These are phyloP conservation scores for Trypanosoma vivax DNA, from an alignment of 208 protist genomes.

Conservation along the genomic window DNA sequence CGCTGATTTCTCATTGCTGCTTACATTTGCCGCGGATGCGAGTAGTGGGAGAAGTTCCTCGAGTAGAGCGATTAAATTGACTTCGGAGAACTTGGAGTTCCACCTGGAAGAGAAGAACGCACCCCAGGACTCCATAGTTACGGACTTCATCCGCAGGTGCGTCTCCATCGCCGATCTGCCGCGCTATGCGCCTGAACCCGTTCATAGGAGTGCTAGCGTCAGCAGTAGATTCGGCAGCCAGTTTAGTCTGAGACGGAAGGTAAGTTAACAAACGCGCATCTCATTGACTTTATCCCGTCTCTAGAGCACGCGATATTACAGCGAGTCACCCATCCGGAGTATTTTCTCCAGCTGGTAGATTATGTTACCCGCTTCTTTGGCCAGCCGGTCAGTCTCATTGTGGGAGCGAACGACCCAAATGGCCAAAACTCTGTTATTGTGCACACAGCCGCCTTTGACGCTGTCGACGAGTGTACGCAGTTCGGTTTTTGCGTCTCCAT, in stretches of 20 bases:
- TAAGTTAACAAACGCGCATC: conserved; percentile 8
- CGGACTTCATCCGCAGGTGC: too few species aligned
- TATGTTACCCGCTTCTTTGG: conserved; percentile 30
- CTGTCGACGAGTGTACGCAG: conserved; percentile 26
- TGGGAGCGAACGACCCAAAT: conserved; percentile 5
- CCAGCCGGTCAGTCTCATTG: conserved; percentile 26
- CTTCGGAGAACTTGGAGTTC: too few species aligned
- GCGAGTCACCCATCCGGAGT: conserved; percentile 31
- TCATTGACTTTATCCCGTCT: conserved; percentile 32
- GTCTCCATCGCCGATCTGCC: too few species aligned
- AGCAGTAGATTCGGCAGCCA: conserved; percentile 12
- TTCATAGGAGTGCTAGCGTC: conserved; percentile 29
- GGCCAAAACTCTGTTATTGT: neutral
- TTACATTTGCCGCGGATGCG: too few species aligned
- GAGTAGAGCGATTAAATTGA: too few species aligned
- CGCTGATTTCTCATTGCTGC: too few species aligned
- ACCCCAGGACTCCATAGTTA: too few species aligned
- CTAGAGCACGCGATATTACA: conserved; percentile 29
- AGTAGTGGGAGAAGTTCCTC: too few species aligned
- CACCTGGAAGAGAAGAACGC: too few species aligned
- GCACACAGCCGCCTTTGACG: conserved; percentile 31
- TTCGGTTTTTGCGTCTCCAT: conserved; percentile 34
- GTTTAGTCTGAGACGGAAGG: conserved; percentile 4
- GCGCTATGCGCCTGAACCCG: too few species aligned
- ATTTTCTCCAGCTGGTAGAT: conserved; percentile 34